Conservation (phyloP, 768 basidiomycete genomes). For the Phaeotremella fagi region DNA sequence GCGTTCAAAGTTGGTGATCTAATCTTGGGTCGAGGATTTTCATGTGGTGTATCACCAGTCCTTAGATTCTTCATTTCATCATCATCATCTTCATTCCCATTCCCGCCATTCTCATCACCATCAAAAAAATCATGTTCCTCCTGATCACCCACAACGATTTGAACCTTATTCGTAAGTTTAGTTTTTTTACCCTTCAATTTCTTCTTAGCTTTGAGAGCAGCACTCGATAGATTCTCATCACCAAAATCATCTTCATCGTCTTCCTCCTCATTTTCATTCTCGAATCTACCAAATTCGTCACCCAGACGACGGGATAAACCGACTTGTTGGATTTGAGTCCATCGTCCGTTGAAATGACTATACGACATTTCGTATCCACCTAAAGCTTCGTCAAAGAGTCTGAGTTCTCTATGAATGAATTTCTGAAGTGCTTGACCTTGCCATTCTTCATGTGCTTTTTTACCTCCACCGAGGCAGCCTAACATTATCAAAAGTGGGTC, state of each 20-base stretch:
- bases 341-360: slow-evolving; percentile 12
- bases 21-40: slow-evolving; percentile 16
- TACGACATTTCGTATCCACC: slow-evolving; percentile 50
- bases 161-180: slow-evolving; percentile 22
- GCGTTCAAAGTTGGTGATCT: slow-evolving; percentile 50
- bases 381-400: slow-evolving; percentile 59
- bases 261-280: slow-evolving; percentile 43
- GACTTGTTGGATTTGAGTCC: slow-evolving; percentile 6
- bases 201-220: slow-evolving; percentile 49
- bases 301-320: slow-evolving; percentile 8
- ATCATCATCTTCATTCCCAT: slow-evolving; percentile 9
- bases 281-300: slow-evolving; percentile 5
- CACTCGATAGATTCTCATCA: slow-evolving; percentile 5
- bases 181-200: slow-evolving; percentile 8
- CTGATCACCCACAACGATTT: not conserved
- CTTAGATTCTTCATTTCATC: not conserved
- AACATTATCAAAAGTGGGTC: slow-evolving; percentile 74
- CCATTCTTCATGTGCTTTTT: slow-evolving; percentile 68
- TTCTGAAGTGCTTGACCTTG: slow-evolving; percentile 76
- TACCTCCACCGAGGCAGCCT: slow-evolving; percentile 61
- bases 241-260: slow-evolving; percentile 51
- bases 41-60: not conserved
- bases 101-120: slow-evolving; percentile 2
- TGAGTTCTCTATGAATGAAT: slow-evolving; percentile 73
- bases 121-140: not conserved